These are phyloP conservation scores for Chalaropsis ovoidea DNA, from an alignment of 2,329 filamentous ascomycete genomes.

Conservation along the genomic window DNA sequence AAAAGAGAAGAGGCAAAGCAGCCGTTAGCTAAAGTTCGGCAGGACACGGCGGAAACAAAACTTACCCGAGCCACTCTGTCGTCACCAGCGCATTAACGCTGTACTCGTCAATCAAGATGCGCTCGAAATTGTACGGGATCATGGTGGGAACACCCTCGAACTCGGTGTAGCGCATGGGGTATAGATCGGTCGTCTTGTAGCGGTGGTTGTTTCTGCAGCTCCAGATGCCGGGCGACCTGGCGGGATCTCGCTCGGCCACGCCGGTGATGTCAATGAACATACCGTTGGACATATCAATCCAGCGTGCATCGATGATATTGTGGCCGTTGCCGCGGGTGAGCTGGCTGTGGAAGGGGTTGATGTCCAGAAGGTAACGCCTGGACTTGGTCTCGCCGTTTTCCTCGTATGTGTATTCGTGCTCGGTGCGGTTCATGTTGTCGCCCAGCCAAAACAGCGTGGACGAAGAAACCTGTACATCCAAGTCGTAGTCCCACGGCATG, in stretches of 20 bases:
- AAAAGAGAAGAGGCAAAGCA: constrained; percentile 14
- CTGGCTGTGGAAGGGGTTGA: constrained; percentile 60
- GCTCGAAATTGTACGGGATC: constrained; percentile 60
- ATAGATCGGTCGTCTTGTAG: constrained; percentile 61
- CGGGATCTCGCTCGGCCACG: constrained; percentile 55
- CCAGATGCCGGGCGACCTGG: constrained; percentile 53
- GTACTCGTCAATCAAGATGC: constrained; percentile 57
- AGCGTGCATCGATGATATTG: constrained; percentile 76
- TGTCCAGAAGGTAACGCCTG: constrained; percentile 58
- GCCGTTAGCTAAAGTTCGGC: constrained; percentile 5
- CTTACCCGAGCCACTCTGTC: constrained; percentile 54
- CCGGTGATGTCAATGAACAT: constrained; percentile 79
- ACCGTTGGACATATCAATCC: constrained; percentile 67
- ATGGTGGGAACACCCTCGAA: constrained; percentile 64
- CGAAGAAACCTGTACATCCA: constrained; percentile 68
- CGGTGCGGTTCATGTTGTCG: constrained; percentile 57
- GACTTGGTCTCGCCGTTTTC: constrained; percentile 36
- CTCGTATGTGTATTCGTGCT: constrained; percentile 46
- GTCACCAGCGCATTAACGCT: constrained; percentile 48
- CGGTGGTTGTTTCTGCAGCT: constrained; percentile 71
- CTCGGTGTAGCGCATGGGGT: constrained; percentile 60
- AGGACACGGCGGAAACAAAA: constrained; percentile 26
- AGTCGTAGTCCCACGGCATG: constrained; percentile 75
- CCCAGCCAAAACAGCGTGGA: constrained; percentile 57
- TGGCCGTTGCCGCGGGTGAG: constrained; percentile 53